These are phyloP conservation scores for Triangularia verruculosa DNA, from an alignment of 2,329 filamentous ascomycete species.

Conservation along the genomic window DNA sequence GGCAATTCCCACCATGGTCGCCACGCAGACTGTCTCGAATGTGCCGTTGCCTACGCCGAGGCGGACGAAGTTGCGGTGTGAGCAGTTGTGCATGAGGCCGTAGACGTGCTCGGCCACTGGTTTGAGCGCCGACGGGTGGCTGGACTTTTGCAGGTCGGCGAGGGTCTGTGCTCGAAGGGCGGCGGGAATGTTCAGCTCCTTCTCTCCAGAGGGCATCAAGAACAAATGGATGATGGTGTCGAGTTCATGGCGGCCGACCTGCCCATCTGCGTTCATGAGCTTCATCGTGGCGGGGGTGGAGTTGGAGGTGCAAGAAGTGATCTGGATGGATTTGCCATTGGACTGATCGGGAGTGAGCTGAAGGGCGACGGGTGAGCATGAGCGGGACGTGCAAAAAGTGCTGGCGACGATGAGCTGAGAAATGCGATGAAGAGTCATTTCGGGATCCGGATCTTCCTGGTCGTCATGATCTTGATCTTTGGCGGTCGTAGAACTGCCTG, in stretches of 20 bases:
- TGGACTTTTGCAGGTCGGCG: constrained; percentile 34
- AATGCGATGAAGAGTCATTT: constrained; percentile 37
- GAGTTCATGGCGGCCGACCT: constrained; percentile 33
- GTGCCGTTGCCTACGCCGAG: constrained; percentile 53
- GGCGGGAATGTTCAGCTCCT: constrained; percentile 48
- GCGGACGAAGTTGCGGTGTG: constrained; percentile 49
- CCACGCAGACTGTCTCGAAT: constrained; percentile 47
- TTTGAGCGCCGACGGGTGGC: constrained; percentile 39
- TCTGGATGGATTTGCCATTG: constrained; percentile 12
- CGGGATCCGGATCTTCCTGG: constrained; percentile 31
- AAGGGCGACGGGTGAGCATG: neutral
- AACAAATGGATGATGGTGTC: constrained; percentile 41
- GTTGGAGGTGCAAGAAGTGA: constrained; percentile 20
- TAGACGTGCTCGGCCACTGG: constrained; percentile 48
- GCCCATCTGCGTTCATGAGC: constrained; percentile 20
- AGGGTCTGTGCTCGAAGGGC: constrained; percentile 41
- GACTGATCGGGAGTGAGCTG: constrained; percentile 10
- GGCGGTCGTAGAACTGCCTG: constrained; percentile 6
- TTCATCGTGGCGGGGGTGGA: constrained; percentile 10
- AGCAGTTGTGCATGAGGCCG: constrained; percentile 46
- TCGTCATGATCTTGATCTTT: constrained; percentile 15
- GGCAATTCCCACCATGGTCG: constrained; percentile 42
- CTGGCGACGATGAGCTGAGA: constrained; percentile 34
- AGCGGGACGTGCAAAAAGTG: constrained; percentile 27
- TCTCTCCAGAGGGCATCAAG: constrained; percentile 40